Evolutionary conservation across 2,329 filamentous ascomycete genomes (phyloP).

Genomic region (Teratosphaeria viscida): DNA sequence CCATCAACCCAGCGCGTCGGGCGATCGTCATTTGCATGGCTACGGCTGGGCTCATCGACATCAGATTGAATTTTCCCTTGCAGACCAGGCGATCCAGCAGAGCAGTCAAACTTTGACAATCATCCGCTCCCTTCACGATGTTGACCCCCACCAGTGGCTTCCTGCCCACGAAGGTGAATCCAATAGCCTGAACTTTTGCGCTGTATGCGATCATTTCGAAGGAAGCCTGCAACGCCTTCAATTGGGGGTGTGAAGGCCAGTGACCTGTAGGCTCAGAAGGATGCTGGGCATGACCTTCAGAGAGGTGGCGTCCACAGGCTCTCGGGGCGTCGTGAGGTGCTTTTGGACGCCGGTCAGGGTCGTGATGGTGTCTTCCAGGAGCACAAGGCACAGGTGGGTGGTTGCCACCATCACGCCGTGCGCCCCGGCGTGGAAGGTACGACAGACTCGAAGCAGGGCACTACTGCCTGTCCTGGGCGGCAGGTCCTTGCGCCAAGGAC

Average conservation of each 20-base stretch:
- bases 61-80: background rate
- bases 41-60: background rate
- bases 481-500: background rate
- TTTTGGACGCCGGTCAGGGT: background rate
- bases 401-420: background rate
- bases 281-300: background rate
- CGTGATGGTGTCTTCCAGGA: background rate
- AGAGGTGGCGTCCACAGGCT: background rate
- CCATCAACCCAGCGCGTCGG: background rate
- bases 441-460: background rate
- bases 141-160: background rate
- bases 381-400: background rate
- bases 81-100: background rate
- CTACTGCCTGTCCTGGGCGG: background rate
- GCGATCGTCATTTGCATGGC: background rate
- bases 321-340: background rate
- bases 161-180: background rate
- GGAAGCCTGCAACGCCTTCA: background rate
- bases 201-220: background rate
- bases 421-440: background rate
- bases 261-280: background rate
- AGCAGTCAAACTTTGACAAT: background rate
- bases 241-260: background rate
- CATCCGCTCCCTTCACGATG: background rate
- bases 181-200: background rate